phyloP scores from a whole-genome alignment of 192 early-diverging fungal species.

The Dimargaris cristalligena region DNA sequence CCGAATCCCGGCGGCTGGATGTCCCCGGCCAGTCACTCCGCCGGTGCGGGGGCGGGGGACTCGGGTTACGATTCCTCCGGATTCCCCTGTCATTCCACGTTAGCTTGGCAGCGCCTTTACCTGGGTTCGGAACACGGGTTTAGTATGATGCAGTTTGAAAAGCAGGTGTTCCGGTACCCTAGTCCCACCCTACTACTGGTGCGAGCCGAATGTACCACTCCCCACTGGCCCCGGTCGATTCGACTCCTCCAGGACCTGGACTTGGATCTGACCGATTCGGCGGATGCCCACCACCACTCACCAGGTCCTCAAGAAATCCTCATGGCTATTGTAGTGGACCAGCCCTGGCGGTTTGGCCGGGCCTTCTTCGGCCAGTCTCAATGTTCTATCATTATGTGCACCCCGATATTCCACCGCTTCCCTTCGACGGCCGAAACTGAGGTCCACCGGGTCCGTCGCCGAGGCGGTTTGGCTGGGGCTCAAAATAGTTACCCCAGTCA shows the following conservation, averaged over 20 bases:
- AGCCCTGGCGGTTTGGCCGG: conserved; percentile 1
- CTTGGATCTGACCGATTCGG: not conserved
- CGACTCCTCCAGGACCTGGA: not conserved
- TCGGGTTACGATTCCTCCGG: too few relatives aligned
- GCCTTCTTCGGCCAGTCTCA: conserved; percentile 3
- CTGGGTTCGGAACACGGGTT: conserved; percentile 8
- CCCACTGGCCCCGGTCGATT: too few relatives aligned
- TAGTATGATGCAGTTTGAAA: conserved; percentile 5
- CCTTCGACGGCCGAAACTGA: not conserved
- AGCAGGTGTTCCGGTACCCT: conserved; percentile 1
- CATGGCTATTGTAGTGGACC: conserved; percentile 4
- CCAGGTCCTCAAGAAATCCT: not conserved
- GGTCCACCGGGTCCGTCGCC: not conserved
- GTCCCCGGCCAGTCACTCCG: not conserved
- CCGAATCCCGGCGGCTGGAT: too few relatives aligned
- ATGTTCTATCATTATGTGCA: not conserved
- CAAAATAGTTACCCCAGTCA: too few relatives aligned
- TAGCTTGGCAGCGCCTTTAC: conserved; percentile 2
- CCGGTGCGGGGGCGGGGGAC: not conserved
- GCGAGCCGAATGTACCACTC: not conserved
- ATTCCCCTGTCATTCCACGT: not conserved
- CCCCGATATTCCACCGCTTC: not conserved
- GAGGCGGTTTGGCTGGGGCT: too few relatives aligned
- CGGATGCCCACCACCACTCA: not conserved
- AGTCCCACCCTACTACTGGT: not conserved